These are phyloP conservation scores for Dalechampia spathulata DNA, from an alignment of 441 rosid species.

Conservation along the genomic window DNA sequence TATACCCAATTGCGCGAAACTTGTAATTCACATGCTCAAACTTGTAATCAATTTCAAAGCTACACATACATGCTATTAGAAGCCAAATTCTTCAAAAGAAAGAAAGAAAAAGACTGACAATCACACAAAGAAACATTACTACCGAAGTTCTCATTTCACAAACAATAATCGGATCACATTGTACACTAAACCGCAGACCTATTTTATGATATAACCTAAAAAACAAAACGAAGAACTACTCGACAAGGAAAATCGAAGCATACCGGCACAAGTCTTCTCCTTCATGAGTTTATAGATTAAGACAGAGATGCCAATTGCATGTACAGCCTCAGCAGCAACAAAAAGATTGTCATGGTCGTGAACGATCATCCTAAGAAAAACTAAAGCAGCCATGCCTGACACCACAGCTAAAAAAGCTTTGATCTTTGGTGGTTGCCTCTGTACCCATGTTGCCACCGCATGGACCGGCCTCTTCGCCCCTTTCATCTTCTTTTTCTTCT, in stretches of 20 bases:
- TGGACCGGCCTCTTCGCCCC: conserved; percentile 55
- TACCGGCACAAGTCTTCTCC: conserved; percentile 93
- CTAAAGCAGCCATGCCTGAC: conserved; percentile 72
- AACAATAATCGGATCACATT: not conserved
- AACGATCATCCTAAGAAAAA: conserved; percentile 72
- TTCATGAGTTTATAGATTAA: conserved; percentile 84
- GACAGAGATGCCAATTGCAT: conserved; percentile 83
- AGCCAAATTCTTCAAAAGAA: too few species aligned
- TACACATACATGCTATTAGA: not conserved
- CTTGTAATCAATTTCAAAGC: not conserved
- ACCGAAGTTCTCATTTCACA: not conserved
- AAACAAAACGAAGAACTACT: not conserved
- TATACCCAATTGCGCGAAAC: not conserved
- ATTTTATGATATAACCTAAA: too few species aligned
- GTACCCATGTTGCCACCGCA: conserved; percentile 69
- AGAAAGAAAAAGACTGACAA: too few species aligned
- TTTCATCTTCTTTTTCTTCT: too few species aligned
- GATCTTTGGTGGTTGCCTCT: conserved; percentile 86
- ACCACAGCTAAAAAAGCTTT: conserved; percentile 78
- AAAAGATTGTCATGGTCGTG: conserved; percentile 92
- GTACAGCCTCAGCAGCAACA: conserved; percentile 92
- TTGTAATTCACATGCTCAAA: not conserved
- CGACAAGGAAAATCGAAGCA: not conserved
- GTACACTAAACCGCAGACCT: not conserved
- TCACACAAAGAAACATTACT: not conserved